Evolutionary conservation across 768 basidiomycete species (phyloP), one percentile per base, ranked within the genome.

Genomic region (Melanogaster broomeanus): DNA sequence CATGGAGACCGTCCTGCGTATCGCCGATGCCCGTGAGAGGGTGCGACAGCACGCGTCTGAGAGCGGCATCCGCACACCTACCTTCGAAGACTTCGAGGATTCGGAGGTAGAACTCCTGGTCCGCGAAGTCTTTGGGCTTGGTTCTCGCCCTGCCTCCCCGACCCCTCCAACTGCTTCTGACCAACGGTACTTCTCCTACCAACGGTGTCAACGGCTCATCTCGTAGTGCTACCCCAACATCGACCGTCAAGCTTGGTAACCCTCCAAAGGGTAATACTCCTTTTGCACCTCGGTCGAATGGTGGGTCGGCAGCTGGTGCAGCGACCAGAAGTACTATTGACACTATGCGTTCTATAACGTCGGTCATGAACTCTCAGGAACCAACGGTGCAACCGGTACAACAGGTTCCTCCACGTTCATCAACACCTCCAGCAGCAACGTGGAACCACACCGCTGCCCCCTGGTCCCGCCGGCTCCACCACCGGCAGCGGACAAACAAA

Each of bases 21-120:
- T 77, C 31, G 74, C 72, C 25, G 65, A 63, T 24, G 72, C 74
- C 2, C 70, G 75, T 18, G 77, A 78, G 51, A 61, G 69, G 11
- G 62, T 79, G 4, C 72, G 79, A 34, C 51, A 59, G 33, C 58
- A 55, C 15, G 61, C 64, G 9, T 67, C 69, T 2, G 67, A 69
- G 31, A 69, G 55, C 22, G 67, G 67, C 4, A 48, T 71, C 24
- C 69, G 67, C 9, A 53, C 53, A 6, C 67, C 67, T n/a, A 65
- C 67, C 1, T 69, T 63, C 6, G 59, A 69, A 13, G 67, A 69
- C 51, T 69, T 69, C 19, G 67, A 69, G 42, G 67, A 69, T 3
- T 28, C 11, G 0, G 58, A 70, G 5, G 57, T 69, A 1, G 67
- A 69, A 15, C 13, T 45, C 4, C 52, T 69, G 3, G 49, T 69